phyloP scores from a whole-genome alignment of 306 rosid species.

The Castanea mollissima region DNA sequence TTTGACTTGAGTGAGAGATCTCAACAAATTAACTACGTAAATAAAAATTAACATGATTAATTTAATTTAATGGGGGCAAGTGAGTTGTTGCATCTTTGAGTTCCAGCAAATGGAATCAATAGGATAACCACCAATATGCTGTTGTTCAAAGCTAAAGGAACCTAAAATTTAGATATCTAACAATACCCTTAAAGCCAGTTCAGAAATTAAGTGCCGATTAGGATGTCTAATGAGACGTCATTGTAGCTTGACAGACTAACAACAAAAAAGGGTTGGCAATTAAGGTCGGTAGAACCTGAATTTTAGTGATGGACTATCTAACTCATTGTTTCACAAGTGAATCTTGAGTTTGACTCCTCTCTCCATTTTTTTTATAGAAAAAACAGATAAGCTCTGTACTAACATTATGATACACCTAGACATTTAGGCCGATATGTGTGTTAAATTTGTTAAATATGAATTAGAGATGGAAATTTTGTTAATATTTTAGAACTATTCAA shows the following conservation, averaged over 20 bases:
- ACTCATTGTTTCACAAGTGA: too few relatives aligned
- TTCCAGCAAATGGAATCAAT: background rate
- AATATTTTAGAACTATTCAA: too few relatives aligned
- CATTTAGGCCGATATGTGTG: too few relatives aligned
- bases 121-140: background rate
- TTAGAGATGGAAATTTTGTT: too few relatives aligned
- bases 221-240: background rate
- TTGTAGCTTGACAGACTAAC: background rate
- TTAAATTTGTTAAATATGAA: too few relatives aligned
- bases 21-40: background rate
- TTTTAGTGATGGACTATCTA: too few relatives aligned
- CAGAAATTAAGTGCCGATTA: background rate
- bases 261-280: background rate
- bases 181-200: background rate
- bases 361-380: too few relatives aligned
- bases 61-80: background rate
- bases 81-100: background rate
- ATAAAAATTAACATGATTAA: background rate
- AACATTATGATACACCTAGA: too few relatives aligned
- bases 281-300: background rate
- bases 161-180: background rate
- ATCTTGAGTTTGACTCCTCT: too few relatives aligned
- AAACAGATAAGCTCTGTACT: too few relatives aligned
- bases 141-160: background rate
- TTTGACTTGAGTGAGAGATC: background rate